Evolutionary conservation across 1,139 yeast genomes (phyloP), one percentile per base, ranked within the genome.

Genomic region (Candida dubliniensis): DNA sequence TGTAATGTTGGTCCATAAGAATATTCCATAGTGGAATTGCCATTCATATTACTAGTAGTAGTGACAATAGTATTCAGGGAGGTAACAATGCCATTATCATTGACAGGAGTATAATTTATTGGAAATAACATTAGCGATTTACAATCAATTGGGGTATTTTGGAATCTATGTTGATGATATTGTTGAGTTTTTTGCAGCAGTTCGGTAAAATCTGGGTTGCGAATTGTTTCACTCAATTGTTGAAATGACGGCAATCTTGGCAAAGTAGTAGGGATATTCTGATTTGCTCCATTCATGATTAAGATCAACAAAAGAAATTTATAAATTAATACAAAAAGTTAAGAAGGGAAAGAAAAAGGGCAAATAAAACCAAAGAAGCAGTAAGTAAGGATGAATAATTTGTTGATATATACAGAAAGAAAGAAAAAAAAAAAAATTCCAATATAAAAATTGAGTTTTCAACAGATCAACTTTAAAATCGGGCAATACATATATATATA

Each of bases 161-260:
- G 34, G n/a, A 25, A 30, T 32, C 38, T 40, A 18, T 31, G 23
- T 15, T 13, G 23, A 13, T 35, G 38, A 2, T 11, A 27, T 34
- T 34, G 38, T 27, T 40, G 42, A 3, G 8, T 10, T 23, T 33
- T 38, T 27, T 11, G 38, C 36, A 27, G 15, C 24, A 26, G 38
- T 3, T 9, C 34, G 2, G 10, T 14, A 14, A 27, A 7, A 7
- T 47, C 50, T 26, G 50, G 45, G 29, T 49, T 43, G 27, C 46
- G 41, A 26, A 49, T 42, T 14, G 51, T 48, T 37, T 47, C 47
- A 34, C 45, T 47, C 34, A 51, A 47, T 36, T 51, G 54, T 34
- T 50, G 55, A 37, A 51, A 50, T 7, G 55, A 51, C 7, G 55
- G 55, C 35, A 50, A 48, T 38, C 51, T 48, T 8, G 53, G 47